Evolutionary conservation across 2,329 filamentous ascomycete species (phyloP).

Genomic region (Sporothrix protearum): DNA sequence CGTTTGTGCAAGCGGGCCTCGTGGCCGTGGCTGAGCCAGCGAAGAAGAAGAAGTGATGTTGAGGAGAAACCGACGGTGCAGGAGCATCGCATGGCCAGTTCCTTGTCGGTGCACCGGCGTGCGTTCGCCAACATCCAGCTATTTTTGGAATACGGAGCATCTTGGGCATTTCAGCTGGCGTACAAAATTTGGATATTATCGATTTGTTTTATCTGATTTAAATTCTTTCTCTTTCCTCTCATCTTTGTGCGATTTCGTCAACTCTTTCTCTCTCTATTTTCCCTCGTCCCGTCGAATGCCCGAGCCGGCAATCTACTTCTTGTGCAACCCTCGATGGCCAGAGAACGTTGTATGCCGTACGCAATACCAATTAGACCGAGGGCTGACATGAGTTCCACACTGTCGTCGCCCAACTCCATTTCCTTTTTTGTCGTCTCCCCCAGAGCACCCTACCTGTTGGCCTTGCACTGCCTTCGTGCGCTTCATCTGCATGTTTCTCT

Average conservation of each 20-base stretch:
- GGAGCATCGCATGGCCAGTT: background rate
- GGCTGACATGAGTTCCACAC: background rate
- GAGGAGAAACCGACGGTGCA: background rate
- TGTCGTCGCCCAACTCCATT: background rate
- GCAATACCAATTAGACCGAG: background rate
- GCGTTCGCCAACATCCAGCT: background rate
- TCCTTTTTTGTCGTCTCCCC: background rate
- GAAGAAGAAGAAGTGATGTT: constrained; percentile 44
- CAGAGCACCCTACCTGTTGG: background rate
- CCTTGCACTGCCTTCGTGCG: background rate
- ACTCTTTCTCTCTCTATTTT: background rate
- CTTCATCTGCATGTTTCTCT: background rate
- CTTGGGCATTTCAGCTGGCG: background rate
- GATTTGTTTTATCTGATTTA: background rate
- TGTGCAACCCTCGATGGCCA: background rate
- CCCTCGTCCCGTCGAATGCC: background rate
- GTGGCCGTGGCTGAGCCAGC: constrained; percentile 54
- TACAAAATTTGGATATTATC: background rate
- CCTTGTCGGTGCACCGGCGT: background rate
- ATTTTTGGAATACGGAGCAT: background rate
- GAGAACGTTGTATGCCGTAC: background rate
- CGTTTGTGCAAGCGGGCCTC: constrained; percentile 72
- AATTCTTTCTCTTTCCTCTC: background rate
- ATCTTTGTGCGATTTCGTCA: background rate
- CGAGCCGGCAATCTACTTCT: constrained; percentile 6